Conservation (phyloP, 148 eudicot genomes). For the Persicaria maculosa region DNA sequence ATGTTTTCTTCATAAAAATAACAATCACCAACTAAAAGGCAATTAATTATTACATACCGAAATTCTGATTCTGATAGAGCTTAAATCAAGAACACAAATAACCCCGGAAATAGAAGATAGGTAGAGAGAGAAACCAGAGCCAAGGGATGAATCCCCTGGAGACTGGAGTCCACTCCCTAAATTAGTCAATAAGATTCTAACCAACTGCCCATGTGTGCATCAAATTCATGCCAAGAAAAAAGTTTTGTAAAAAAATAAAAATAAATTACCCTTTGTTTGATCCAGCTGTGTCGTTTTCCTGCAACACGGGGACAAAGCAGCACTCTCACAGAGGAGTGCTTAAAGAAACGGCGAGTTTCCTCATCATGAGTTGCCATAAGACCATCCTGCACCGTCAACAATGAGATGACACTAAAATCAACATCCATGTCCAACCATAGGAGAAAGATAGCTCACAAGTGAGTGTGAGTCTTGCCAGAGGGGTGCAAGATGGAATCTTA, state of each 20-base stretch:
- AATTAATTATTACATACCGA: neutral
- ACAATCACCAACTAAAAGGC: neutral
- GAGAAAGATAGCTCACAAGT: neutral
- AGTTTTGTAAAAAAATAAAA: slow-evolving; percentile 11
- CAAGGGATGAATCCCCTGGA: no score
- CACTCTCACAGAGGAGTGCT: slow-evolving; percentile 76
- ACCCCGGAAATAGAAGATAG: no score
- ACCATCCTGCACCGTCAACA: slow-evolving; percentile 45
- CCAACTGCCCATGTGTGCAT: no score
- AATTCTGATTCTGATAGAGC: neutral
- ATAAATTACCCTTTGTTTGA: slow-evolving; percentile 52
- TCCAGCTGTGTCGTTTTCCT: slow-evolving; percentile 71
- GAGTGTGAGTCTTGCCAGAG: neutral
- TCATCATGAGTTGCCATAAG: slow-evolving; percentile 67
- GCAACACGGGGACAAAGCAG: slow-evolving; percentile 75
- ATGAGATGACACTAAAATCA: neutral
- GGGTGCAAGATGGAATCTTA: neutral
- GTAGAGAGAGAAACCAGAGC: no score
- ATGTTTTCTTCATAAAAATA: neutral
- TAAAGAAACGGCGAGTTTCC: slow-evolving; percentile 67
- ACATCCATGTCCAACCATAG: neutral
- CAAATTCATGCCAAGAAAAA: neutral
- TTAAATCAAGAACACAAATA: no score
- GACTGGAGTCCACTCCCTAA: no score
- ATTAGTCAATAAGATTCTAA: no score